Base-by-base conservation (phyloP, 2,329 filamentous ascomycete genomes). In the Venturia nashicola region DNA sequence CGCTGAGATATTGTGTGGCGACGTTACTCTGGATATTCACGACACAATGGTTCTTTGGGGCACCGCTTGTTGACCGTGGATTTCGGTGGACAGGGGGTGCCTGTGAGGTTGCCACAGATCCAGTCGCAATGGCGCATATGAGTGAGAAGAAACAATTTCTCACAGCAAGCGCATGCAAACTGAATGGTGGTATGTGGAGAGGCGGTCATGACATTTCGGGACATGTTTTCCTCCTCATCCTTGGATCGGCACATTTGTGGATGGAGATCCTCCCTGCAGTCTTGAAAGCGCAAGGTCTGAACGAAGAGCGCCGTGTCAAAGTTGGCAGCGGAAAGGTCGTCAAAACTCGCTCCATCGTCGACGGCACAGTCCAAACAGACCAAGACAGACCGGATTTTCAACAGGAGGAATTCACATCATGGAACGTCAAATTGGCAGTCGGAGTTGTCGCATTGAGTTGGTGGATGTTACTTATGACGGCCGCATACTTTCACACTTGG, bases 401-500 rank as follows among this genome's bases (percentile, higher is more conserved):
- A 27, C 63, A 67, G 44, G 65, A 67, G 68, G 72, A 70, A 67
- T 72, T 71, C 61, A 64, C 69, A 62, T 69, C 69, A 59, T 73
- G 83, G 64, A 84, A 80, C 16, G 77, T 88, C 68, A 83, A 86
- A 67, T 76, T 77, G 70, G 68, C 77, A 69, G 66, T 82, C 72
- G 72, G 72, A 0, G 84, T 97, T 34, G 82, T 88, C 20, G 86
- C 76, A 0, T 70, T 97, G 71, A 90, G 87, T 71, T 83, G 87
- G 79, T 97, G 94, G 90, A 99, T 99, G 94, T 76, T 99, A 73
- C 80, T 97, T 66, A 99, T 99, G 94, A 99, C 94, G 48, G 92
- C 92, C 2, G 92, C 95, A 46, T 99, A 93, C 80, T 99, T 99
- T 72, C 94, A 99, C 75, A 99, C 94, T 0, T 97, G 93, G 92